phyloP scores from a whole-genome alignment of 352 stramenopile species.

The Globisporangium abappressorium region DNA sequence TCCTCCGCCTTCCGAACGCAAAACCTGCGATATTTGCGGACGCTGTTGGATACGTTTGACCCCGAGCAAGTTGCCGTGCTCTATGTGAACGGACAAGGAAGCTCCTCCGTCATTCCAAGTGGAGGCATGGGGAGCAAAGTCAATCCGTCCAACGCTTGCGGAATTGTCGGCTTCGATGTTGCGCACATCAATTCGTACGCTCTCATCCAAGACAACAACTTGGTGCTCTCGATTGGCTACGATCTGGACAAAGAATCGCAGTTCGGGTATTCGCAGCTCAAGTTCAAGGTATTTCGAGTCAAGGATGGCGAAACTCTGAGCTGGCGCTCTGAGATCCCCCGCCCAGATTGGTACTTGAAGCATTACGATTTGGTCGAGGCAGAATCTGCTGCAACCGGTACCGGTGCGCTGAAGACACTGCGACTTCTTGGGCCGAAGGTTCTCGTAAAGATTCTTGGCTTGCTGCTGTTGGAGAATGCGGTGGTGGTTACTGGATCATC shows the following conservation, averaged over 20 bases:
- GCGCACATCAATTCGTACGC: conserved; percentile 74
- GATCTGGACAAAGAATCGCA: conserved; percentile 18
- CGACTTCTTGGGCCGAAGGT: conserved; percentile 65
- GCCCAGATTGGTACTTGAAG: conserved; percentile 71
- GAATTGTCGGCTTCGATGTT: conserved; percentile 76
- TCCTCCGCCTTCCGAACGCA: conserved; percentile 57
- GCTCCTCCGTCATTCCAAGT: conserved; percentile 26
- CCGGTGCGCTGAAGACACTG: conserved; percentile 52
- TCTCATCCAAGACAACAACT: conserved; percentile 60
- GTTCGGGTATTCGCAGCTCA: conserved; percentile 25
- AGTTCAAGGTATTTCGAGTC: conserved; percentile 69
- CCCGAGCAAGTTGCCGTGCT: conserved; percentile 78
- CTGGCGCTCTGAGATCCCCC: conserved; percentile 68
- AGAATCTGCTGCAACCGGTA: conserved; percentile 32
- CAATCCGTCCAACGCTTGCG: conserved; percentile 26
- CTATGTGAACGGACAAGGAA: conserved; percentile 34
- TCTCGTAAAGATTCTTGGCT: conserved; percentile 64
- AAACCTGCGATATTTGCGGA: conserved; percentile 70
- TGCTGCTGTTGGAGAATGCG: conserved; percentile 70
- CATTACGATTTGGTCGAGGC: conserved; percentile 57
- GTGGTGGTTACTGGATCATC: conserved; percentile 73
- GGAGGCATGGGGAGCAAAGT: conserved; percentile 20
- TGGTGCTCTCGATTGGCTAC: conserved; percentile 72
- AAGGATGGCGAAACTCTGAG: conserved; percentile 44
- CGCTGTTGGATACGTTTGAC: conserved; percentile 72